phyloP scores from a whole-genome alignment of 164 flowering plant genomes.

The Kalanchoe fedtschenkoi region DNA sequence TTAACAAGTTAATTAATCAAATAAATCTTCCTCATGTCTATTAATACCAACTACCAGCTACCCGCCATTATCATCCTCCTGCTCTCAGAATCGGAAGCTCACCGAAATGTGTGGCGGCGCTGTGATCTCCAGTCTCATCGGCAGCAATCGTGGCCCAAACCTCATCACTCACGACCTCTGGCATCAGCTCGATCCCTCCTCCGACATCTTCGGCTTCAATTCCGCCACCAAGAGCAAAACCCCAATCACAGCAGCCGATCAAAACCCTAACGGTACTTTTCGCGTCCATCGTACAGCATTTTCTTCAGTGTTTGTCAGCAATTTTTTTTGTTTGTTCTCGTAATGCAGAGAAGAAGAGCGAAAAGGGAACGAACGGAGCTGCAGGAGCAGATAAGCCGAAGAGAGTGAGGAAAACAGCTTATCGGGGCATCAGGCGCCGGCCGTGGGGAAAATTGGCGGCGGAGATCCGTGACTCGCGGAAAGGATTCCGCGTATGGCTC shows the following conservation, averaged over 20 bases:
- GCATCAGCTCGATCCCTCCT: slow-evolving; percentile 5
- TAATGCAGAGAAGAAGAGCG: background rate
- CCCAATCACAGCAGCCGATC: no score
- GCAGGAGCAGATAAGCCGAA: no score
- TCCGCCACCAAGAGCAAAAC: background rate
- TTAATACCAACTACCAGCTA: no score
- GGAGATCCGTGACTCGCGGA: slow-evolving; percentile 9
- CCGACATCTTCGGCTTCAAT: slow-evolving; percentile 5
- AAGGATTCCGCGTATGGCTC: slow-evolving; percentile 8
- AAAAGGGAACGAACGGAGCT: background rate
- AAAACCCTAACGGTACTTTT: background rate
- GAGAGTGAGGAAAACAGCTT: background rate
- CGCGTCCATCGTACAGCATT: background rate
- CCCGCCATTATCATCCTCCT: no score
- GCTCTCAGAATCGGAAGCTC: no score
- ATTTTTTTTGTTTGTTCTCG: background rate
- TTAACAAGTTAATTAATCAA: no score
- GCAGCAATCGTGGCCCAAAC: background rate
- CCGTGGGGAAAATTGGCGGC: slow-evolving; percentile 10
- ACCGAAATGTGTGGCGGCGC: slow-evolving; percentile 8
- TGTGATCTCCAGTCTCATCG: slow-evolving; percentile 1
- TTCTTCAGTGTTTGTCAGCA: background rate
- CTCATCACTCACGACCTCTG: slow-evolving; percentile 4
- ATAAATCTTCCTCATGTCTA: no score
- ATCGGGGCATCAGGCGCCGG: slow-evolving; percentile 5